phyloP scores from a whole-genome alignment of 208 protist genomes.

The Leishmania tropica region DNA sequence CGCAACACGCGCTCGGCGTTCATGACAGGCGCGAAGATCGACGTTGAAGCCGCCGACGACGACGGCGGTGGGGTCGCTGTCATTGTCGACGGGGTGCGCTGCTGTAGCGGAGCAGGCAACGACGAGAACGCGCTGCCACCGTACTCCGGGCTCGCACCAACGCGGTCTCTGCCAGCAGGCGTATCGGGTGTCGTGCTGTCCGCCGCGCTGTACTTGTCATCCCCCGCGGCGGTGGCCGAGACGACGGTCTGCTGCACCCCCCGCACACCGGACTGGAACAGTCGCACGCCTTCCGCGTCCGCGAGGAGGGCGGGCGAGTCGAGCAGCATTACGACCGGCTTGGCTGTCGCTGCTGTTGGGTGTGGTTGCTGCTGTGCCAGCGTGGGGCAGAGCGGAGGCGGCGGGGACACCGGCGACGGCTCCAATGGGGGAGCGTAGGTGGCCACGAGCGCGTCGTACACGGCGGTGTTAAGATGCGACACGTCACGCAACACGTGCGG shows the following conservation, averaged over 20 bases:
- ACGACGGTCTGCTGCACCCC: not conserved
- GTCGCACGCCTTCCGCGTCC: not conserved
- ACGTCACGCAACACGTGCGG: conserved; percentile 14
- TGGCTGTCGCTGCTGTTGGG: not conserved
- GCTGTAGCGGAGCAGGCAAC: not conserved
- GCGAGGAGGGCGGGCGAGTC: conserved; percentile 25
- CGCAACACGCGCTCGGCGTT: conserved; percentile 19
- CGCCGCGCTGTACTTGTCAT: not conserved
- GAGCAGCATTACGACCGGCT: conserved; percentile 14
- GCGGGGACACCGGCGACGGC: not conserved
- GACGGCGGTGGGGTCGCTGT: not conserved
- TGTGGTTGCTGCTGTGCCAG: not conserved
- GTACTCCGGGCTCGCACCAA: not conserved
- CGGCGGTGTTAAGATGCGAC: conserved; percentile 27
- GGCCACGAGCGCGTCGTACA: conserved; percentile 25
- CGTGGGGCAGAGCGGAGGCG: not conserved
- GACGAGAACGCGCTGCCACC: not conserved
- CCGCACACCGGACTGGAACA: not conserved
- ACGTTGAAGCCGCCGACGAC: not conserved
- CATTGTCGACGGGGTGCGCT: not conserved
- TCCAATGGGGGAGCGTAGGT: conserved; percentile 7
- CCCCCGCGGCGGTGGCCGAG: not conserved
- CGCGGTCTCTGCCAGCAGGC: not conserved
- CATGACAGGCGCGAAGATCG: conserved; percentile 2
- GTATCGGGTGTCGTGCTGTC: not conserved